A percentile compares a stretch with the other conserved stretches of the same genome.
Evolutionary conservation across 768 basidiomycete species (phyloP).

Genomic region (Lentinula lateritia): DNA sequence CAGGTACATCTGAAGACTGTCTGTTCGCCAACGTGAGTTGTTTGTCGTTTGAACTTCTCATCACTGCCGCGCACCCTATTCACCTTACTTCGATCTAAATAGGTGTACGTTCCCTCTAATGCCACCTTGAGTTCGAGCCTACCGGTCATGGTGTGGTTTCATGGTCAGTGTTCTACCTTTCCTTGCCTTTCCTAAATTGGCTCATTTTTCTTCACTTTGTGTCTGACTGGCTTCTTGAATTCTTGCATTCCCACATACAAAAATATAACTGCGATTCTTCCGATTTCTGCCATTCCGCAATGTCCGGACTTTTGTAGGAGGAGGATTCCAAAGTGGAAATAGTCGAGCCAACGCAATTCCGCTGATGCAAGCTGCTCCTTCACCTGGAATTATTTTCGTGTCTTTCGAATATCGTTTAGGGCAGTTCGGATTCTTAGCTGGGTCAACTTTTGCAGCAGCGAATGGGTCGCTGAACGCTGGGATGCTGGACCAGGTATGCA

Average conservation of each 20-base stretch:
- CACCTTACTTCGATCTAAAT: not conserved
- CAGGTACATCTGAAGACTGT: slow-evolving; percentile 35
- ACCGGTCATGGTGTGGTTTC: slow-evolving; percentile 35
- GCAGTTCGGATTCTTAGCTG: slow-evolving; percentile 36
- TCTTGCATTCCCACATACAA: not conserved
- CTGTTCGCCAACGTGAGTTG: slow-evolving; percentile 34
- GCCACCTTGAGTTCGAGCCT: slow-evolving; percentile 9
- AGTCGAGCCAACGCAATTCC: slow-evolving; percentile 27
- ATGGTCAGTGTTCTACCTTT: slow-evolving; percentile 21
- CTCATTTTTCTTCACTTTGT: not conserved
- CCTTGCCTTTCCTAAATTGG: not conserved
- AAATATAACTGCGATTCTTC: not conserved
- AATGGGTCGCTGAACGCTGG: slow-evolving; percentile 32
- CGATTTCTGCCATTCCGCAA: not conserved
- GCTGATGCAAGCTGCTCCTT: slow-evolving; percentile 23
- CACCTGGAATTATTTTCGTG: slow-evolving; percentile 30
- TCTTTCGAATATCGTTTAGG: slow-evolving; percentile 39
- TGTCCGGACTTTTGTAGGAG: slow-evolving; percentile 21
- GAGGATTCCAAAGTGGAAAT: slow-evolving; percentile 34
- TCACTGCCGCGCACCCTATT: not conserved
- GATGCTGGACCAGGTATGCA: slow-evolving; percentile 31
- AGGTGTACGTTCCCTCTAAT: slow-evolving; percentile 14
- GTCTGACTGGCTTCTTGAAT: not conserved
- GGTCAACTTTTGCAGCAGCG: slow-evolving; percentile 9
- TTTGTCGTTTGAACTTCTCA: not conserved